Evolutionary conservation across 768 basidiomycete species (phyloP).

Genomic region (Pleurotus citrinopileatus): DNA sequence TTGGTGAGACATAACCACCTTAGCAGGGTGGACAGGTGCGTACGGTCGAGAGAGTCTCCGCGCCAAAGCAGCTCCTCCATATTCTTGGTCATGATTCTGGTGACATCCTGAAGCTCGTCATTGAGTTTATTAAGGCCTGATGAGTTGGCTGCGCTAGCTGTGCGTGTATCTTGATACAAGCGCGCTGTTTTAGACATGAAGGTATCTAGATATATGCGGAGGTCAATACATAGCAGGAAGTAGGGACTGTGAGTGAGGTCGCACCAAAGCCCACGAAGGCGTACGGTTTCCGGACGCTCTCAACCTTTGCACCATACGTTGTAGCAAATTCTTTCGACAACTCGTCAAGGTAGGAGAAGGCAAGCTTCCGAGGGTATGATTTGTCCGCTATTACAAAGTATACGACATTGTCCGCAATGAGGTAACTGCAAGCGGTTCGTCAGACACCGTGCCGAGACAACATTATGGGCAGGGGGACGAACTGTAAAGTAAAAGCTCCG

Average conservation of each 20-base stretch:
- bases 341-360: constrained; percentile 97
- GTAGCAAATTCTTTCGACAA: constrained; percentile 93
- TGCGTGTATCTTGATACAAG: constrained; percentile 91
- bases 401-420: constrained; percentile 91
- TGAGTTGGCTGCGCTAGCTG: constrained; percentile 62
- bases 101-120: constrained; percentile 96
- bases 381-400: constrained; percentile 96
- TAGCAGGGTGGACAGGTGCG: constrained; percentile 25
- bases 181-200: constrained; percentile 99
- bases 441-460: constrained; percentile 11
- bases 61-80: constrained; percentile 99
- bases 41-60: constrained; percentile 95
- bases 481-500: constrained; percentile 96
- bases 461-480: constrained; percentile 29
- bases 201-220: constrained; percentile 60
- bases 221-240: background rate
- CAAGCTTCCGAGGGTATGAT: constrained; percentile 94
- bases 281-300: constrained; percentile 92
- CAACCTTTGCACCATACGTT: constrained; percentile 92
- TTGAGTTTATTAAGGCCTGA: constrained; percentile 85
- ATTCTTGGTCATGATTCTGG: constrained; percentile 99
- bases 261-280: constrained; percentile 97
- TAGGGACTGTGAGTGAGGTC: constrained; percentile 24
- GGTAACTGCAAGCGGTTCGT: constrained; percentile 61
- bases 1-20: background rate